Evolutionary conservation across 2,329 filamentous ascomycete species (phyloP).

Genomic region (Colletotrichum tabaci): DNA sequence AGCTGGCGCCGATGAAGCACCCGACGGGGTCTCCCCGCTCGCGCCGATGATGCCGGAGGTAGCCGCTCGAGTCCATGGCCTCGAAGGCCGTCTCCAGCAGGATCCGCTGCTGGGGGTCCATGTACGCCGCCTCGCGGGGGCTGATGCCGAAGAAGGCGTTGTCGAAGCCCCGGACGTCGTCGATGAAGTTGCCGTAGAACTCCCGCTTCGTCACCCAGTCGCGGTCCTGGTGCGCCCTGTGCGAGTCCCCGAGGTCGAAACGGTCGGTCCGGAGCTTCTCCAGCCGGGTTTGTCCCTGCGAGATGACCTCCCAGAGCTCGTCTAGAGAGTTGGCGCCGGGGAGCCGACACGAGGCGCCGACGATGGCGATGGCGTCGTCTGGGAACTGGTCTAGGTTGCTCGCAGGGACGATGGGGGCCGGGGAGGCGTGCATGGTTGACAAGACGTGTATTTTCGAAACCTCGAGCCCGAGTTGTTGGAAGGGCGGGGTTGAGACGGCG

Average conservation of each 20-base stretch:
- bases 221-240: slow-evolving; percentile 35
- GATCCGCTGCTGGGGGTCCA: slow-evolving; percentile 52
- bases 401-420: neutral
- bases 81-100: slow-evolving; percentile 54
- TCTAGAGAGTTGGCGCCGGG: slow-evolving; percentile 43
- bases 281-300: slow-evolving; percentile 33
- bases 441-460: slow-evolving; percentile 41
- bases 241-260: slow-evolving; percentile 38
- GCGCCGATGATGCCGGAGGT: slow-evolving; percentile 37
- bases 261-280: slow-evolving; percentile 40
- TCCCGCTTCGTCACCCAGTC: slow-evolving; percentile 29
- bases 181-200: slow-evolving; percentile 46
- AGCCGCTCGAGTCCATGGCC: slow-evolving; percentile 48
- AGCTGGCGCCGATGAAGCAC: slow-evolving; percentile 53
- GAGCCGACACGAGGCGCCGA: slow-evolving; percentile 45
- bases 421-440: neutral
- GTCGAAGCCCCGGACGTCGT: slow-evolving; percentile 43
- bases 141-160: slow-evolving; percentile 47
- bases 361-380: slow-evolving; percentile 43
- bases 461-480: slow-evolving; percentile 34
- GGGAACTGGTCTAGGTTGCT: neutral
- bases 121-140: slow-evolving; percentile 46
- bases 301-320: slow-evolving; percentile 46
- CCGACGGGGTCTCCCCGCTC: slow-evolving; percentile 48
- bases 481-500: slow-evolving; percentile 31